Conservation (phyloP, 2,329 filamentous ascomycete genomes). For the Ophiocordyceps camponoti-saundersi region DNA sequence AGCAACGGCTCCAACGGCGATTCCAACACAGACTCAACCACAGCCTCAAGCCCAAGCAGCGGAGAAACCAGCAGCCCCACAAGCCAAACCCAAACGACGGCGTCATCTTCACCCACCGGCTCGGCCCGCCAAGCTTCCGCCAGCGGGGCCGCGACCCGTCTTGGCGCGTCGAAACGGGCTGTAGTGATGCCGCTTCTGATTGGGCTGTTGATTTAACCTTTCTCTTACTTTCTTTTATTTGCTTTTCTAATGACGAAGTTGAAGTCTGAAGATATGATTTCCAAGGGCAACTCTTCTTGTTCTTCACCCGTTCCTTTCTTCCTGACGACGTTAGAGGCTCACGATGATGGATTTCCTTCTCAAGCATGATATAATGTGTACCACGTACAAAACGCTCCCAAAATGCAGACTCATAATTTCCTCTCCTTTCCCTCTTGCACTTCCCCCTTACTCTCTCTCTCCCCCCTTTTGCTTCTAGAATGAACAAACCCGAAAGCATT, state of each 20-base stretch:
- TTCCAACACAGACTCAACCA: background rate
- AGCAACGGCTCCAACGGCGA: background rate
- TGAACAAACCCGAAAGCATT: background rate
- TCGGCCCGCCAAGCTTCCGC: background rate
- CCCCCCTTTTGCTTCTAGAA: background rate
- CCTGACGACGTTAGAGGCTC: background rate
- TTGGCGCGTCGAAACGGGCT: no score
- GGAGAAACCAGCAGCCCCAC: no score
- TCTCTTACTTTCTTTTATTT: background rate
- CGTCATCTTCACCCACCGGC: background rate
- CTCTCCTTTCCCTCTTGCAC: background rate
- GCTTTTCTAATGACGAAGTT: background rate
- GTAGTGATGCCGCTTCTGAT: no score
- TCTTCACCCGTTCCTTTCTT: background rate
- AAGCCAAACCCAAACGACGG: background rate
- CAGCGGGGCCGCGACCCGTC: background rate
- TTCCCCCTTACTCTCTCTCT: background rate
- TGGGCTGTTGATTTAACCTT: background rate
- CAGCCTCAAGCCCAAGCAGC: background rate
- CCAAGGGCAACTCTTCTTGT: background rate
- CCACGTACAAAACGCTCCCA: background rate
- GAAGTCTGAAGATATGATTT: background rate
- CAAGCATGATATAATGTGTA: background rate
- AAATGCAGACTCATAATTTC: background rate
- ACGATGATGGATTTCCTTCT: background rate